A percentile compares a stretch with the other conserved stretches of the same genome.
Conservation (phyloP, 139 green algal genomes). For the Micromonas pusilla region DNA sequence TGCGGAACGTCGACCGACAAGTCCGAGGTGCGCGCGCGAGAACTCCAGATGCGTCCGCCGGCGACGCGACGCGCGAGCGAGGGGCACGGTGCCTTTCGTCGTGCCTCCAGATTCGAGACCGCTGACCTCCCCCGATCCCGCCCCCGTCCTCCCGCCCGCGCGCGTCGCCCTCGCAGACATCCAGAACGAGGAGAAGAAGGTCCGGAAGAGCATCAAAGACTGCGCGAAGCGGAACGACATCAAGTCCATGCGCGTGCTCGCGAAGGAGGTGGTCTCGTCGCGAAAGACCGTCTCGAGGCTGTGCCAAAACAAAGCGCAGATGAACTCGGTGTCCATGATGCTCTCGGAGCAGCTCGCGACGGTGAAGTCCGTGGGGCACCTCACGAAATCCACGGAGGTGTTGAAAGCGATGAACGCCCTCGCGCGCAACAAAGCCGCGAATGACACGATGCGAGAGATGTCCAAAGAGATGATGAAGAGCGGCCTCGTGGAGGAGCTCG, state of each 20-base stretch:
- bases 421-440: slow-evolving; percentile 35
- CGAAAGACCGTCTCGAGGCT: slow-evolving; percentile 16
- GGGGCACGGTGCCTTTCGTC: neutral
- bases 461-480: slow-evolving; percentile 47
- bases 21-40: slow-evolving; percentile 1
- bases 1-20: slow-evolving; percentile 5
- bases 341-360: slow-evolving; percentile 30
- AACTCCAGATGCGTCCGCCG: neutral
- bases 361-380: slow-evolving; percentile 26
- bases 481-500: slow-evolving; percentile 50
- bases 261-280: slow-evolving; percentile 32
- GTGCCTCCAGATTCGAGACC: neutral
- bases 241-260: slow-evolving; percentile 22
- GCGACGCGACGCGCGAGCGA: neutral
- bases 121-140: neutral
- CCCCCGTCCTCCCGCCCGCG: neutral
- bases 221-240: slow-evolving; percentile 28
- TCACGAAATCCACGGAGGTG: slow-evolving; percentile 47
- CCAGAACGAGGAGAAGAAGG: slow-evolving; percentile 27
- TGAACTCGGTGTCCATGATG: slow-evolving; percentile 28
- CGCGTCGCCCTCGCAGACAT: slow-evolving; percentile 8
- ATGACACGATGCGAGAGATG: slow-evolving; percentile 41
- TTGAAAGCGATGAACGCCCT: slow-evolving; percentile 42
- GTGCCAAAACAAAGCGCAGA: slow-evolving; percentile 37
- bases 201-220: slow-evolving; percentile 26